These are phyloP conservation scores for Fraxinus dipetala DNA, from an alignment of 305 asterid species.

Conservation along the genomic window DNA sequence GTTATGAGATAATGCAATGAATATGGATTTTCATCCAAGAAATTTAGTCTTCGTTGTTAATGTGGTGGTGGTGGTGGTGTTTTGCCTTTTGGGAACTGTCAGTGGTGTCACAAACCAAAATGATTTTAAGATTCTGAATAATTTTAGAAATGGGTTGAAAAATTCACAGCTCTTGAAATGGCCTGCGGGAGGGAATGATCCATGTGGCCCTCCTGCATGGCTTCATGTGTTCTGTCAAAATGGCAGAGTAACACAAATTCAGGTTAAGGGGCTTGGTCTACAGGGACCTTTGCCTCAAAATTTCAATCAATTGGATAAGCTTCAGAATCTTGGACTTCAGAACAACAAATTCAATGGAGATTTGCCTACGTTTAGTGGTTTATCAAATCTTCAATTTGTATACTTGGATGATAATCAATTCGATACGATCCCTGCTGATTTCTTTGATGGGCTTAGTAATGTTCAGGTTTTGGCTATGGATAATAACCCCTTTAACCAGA, in stretches of 20 bases:
- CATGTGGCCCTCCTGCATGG: constrained; percentile 91
- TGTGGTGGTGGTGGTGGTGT: constrained; percentile 23
- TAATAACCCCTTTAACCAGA: constrained; percentile 57
- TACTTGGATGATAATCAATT: constrained; percentile 64
- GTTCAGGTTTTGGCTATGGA: constrained; percentile 66
- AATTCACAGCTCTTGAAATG: constrained; percentile 73
- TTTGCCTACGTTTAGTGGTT: constrained; percentile 70
- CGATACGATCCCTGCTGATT: constrained; percentile 63
- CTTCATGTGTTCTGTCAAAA: constrained; percentile 64
- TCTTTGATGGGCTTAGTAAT: constrained; percentile 58
- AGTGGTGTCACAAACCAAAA: constrained; percentile 47
- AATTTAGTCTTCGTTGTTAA: constrained; percentile 32
- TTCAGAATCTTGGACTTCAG: constrained; percentile 70
- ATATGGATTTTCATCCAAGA: constrained; percentile 35
- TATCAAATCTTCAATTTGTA: constrained; percentile 58
- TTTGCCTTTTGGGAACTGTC: constrained; percentile 33
- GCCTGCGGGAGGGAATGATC: constrained; percentile 64
- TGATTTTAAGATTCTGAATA: constrained; percentile 61
- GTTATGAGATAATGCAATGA: constrained; percentile 27
- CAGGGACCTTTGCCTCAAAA: constrained; percentile 69
- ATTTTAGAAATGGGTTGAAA: constrained; percentile 54
- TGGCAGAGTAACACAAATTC: constrained; percentile 80
- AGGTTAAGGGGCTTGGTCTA: constrained; percentile 61
- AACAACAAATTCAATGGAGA: constrained; percentile 54
- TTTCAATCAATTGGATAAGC: constrained; percentile 51